These are phyloP conservation scores for Trapa bicornis DNA, from an alignment of 345 rosid genomes.

Conservation along the genomic window DNA sequence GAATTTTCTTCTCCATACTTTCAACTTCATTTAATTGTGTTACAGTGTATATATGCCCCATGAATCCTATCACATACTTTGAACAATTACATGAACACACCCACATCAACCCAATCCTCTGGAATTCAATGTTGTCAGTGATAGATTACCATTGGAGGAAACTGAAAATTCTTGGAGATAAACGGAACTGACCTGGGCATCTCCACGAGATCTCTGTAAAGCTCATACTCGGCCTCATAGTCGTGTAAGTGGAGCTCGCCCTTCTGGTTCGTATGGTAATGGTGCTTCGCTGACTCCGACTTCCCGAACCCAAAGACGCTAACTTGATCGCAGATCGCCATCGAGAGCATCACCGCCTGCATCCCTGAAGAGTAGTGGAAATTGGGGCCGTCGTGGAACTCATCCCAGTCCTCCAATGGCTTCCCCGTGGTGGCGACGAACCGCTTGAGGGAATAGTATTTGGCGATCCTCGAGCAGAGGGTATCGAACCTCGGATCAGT, in stretches of 20 bases:
- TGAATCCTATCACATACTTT: neutral
- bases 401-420: slow-evolving; percentile 52
- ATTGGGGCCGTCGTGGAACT: slow-evolving; percentile 55
- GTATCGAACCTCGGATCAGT: slow-evolving; percentile 81
- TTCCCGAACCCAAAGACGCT: slow-evolving; percentile 91
- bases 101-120: neutral
- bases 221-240: slow-evolving; percentile 66
- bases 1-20: slow-evolving; percentile 39
- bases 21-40: too few species aligned
- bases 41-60: neutral
- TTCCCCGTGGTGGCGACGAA: slow-evolving; percentile 38
- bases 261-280: slow-evolving; percentile 84
- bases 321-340: slow-evolving; percentile 68
- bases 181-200: slow-evolving; percentile 58
- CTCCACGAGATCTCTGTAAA: slow-evolving; percentile 48
- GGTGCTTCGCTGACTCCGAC: slow-evolving; percentile 49
- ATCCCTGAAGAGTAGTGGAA: slow-evolving; percentile 93
- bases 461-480: slow-evolving; percentile 60
- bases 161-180: slow-evolving; percentile 42
- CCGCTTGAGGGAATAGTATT: slow-evolving; percentile 64
- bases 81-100: neutral
- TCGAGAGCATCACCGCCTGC: slow-evolving; percentile 77
- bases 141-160: slow-evolving; percentile 55
- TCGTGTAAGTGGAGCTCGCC: slow-evolving; percentile 73
- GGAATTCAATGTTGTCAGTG: slow-evolving; percentile 18